These are phyloP conservation scores for Sarcodon aspratus DNA, from an alignment of 768 basidiomycete genomes.

Conservation along the genomic window DNA sequence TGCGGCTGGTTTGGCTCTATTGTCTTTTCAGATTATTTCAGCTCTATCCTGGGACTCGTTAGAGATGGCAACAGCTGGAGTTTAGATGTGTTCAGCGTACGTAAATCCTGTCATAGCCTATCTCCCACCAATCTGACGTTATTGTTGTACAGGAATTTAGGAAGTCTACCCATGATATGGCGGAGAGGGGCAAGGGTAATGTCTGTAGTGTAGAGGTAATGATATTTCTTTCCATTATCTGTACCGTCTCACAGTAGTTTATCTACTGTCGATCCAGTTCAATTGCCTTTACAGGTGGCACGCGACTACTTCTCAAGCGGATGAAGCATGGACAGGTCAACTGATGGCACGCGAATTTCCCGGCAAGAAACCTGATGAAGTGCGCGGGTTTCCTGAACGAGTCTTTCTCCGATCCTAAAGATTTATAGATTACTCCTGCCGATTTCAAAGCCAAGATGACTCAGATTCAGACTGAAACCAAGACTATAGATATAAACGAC, in stretches of 20 bases:
- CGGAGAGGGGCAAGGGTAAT: constrained; percentile 75
- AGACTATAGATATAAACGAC: too few species aligned
- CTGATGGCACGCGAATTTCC: constrained; percentile 44
- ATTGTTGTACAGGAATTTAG: too few species aligned
- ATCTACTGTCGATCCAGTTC: constrained; percentile 39
- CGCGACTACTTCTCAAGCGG: constrained; percentile 60
- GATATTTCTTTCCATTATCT: not conserved
- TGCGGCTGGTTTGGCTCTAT: constrained; percentile 70
- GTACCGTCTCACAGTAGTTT: not conserved
- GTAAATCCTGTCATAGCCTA: too few species aligned
- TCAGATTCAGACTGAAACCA: too few species aligned
- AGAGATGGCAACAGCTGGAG: constrained; percentile 70
- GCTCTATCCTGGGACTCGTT: constrained; percentile 64
- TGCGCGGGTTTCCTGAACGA: constrained; percentile 3
- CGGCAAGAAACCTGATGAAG: constrained; percentile 33
- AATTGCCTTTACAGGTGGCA: constrained; percentile 86
- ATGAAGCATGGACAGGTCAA: constrained; percentile 58
- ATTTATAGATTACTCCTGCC: constrained; percentile 20
- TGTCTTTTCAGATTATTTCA: constrained; percentile 80
- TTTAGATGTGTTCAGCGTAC: constrained; percentile 50
- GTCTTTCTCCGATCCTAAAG: not conserved
- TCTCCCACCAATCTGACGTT: too few species aligned
- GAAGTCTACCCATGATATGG: constrained; percentile 51
- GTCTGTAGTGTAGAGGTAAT: constrained; percentile 71
- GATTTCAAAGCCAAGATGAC: constrained; percentile 42